A percentile compares a stretch with the other conserved stretches of the same genome.
These are phyloP conservation scores for Schizothecium vesticola DNA, from an alignment of 495 filamentous ascomycete species.

Conservation along the genomic window DNA sequence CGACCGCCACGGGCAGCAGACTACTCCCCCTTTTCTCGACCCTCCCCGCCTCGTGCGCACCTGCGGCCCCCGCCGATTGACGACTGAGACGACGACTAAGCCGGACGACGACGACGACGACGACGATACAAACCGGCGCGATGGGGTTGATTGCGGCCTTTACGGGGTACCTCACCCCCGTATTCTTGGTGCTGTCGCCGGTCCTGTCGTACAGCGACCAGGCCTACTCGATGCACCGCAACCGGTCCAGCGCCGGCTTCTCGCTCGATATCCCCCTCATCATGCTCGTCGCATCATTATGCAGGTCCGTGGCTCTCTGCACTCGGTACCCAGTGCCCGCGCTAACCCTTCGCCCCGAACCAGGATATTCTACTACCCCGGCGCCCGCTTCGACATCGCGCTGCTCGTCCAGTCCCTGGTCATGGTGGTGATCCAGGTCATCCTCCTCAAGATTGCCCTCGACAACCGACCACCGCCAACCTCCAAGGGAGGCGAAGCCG, in stretches of 20 bases:
- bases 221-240: slow-evolving; percentile 80
- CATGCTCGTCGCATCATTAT: slow-evolving; percentile 89
- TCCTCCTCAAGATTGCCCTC: slow-evolving; percentile 84
- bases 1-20: too few species aligned
- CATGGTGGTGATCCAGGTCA: slow-evolving; percentile 77
- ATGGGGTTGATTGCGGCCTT: slow-evolving; percentile 42
- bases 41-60: background rate
- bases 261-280: slow-evolving; percentile 86
- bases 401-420: slow-evolving; percentile 80
- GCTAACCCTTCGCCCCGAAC: background rate
- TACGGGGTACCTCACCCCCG: slow-evolving; percentile 47
- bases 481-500: slow-evolving; percentile 50
- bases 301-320: slow-evolving; percentile 57
- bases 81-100: background rate
- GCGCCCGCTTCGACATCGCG: slow-evolving; percentile 72
- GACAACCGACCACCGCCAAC: slow-evolving; percentile 70
- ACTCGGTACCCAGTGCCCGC: background rate
- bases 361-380: slow-evolving; percentile 92
- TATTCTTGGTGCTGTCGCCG: slow-evolving; percentile 71
- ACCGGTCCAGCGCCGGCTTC: slow-evolving; percentile 81
- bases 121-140: slow-evolving; percentile 28
- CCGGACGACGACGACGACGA: slow-evolving; percentile 1
- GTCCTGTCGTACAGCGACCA: slow-evolving; percentile 87
- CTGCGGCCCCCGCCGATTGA: background rate
- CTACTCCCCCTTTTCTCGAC: background rate